A percentile compares a stretch with the other conserved stretches of the same genome.
Evolutionary conservation across 306 rosid genomes (phyloP).

Genomic region (Macrotyloma uniflorum): DNA sequence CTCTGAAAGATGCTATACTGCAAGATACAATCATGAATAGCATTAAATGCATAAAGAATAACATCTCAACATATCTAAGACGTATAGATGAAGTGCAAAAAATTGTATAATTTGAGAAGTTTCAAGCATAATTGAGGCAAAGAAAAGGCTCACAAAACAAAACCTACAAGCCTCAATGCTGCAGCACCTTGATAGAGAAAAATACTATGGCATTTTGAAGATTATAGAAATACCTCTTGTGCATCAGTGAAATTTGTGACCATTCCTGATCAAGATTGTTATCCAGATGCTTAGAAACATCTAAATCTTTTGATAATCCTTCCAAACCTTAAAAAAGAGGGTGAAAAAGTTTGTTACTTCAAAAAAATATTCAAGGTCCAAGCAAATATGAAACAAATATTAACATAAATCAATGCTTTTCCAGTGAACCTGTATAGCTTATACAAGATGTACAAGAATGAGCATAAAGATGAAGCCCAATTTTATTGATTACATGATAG

Average conservation of each 20-base stretch:
- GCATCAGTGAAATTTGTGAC: slow-evolving; percentile 63
- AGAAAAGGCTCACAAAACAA: slow-evolving; percentile 15
- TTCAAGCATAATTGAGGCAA: background rate
- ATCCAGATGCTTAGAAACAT: slow-evolving; percentile 48
- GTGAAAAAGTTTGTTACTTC: slow-evolving; percentile 25
- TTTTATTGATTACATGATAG: background rate
- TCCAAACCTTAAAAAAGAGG: slow-evolving; percentile 46
- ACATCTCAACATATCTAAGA: slow-evolving; percentile 8
- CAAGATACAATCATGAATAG: slow-evolving; percentile 46
- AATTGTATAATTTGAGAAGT: slow-evolving; percentile 24
- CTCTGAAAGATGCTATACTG: slow-evolving; percentile 73
- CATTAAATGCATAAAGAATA: slow-evolving; percentile 12
- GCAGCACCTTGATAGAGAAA: background rate
- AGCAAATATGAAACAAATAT: slow-evolving; percentile 7
- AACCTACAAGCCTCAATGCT: slow-evolving; percentile 3
- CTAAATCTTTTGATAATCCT: slow-evolving; percentile 44
- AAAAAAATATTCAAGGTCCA: background rate
- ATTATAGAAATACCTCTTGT: slow-evolving; percentile 57
- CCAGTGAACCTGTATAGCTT: background rate
- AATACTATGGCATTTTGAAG: slow-evolving; percentile 27
- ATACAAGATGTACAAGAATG: background rate
- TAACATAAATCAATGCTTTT: slow-evolving; percentile 11
- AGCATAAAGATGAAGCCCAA: background rate
- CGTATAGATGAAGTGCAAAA: slow-evolving; percentile 14
- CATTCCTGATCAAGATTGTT: slow-evolving; percentile 68